Conservation (phyloP, 2,329 filamentous ascomycete species). For the Fusarium penzigii region DNA sequence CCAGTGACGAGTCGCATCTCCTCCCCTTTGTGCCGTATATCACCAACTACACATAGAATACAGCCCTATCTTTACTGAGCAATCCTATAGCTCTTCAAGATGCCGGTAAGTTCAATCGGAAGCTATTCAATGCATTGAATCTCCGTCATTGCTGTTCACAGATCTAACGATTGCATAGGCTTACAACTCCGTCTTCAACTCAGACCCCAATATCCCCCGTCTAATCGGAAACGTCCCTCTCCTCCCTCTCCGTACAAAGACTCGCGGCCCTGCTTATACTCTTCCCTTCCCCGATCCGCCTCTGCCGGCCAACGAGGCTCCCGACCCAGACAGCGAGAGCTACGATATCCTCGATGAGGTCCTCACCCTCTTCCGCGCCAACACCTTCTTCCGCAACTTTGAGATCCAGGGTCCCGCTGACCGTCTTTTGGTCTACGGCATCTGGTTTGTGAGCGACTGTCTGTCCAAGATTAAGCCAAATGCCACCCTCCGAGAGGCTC, state of each 20-base stretch:
- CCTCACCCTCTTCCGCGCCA: constrained; percentile 89
- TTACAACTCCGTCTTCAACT: constrained; percentile 97
- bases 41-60: constrained; percentile 5
- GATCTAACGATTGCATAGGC: constrained; percentile 55
- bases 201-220: constrained; percentile 65
- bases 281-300: constrained; percentile 62
- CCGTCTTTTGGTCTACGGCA: constrained; percentile 92
- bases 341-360: constrained; percentile 98
- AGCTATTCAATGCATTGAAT: neutral
- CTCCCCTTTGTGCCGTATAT: constrained; percentile 23
- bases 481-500: constrained; percentile 60
- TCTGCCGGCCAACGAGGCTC: constrained; percentile 62
- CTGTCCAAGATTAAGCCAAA: constrained; percentile 81
- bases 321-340: constrained; percentile 83
- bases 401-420: constrained; percentile 97
- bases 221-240: constrained; percentile 89
- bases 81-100: constrained; percentile 37
- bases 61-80: constrained; percentile 25
- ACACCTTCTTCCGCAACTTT: constrained; percentile 99
- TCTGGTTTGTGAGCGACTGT: constrained; percentile 90
- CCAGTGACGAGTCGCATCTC: constrained; percentile 31
- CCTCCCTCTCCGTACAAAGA: constrained; percentile 90
- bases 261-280: constrained; percentile 90
- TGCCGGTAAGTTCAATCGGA: constrained; percentile 44
- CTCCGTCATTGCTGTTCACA: no score